Evolutionary conservation across 345 rosid genomes (phyloP), one percentile per base, ranked within the genome.

Genomic region (Bruguiera sexangula): DNA sequence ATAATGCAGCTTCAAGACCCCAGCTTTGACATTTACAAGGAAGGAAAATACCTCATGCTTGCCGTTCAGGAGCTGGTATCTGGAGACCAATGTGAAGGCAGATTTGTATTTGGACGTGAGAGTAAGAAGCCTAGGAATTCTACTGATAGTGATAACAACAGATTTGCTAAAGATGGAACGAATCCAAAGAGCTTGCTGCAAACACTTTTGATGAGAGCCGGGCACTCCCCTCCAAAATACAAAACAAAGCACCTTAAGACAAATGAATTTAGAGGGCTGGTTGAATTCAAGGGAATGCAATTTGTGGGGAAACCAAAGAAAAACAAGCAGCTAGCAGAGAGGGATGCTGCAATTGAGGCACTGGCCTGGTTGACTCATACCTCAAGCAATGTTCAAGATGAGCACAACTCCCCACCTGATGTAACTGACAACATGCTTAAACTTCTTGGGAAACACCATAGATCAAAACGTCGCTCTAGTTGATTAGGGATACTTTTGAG

Each of bases 241-340:
- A 95, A 90, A 75, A 87, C 94, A 0, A 95, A 95, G 80, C 99
- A 92, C 76, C 90, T 95, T 13, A 88, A 92, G 82, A 87, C 97
- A 0, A 92, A 95, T 43, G 99, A 95, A 84, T 95, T 87, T 67
- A 82, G 98, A 69, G 96, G 98, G 19, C 87, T 95, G 13, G 96
- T 87, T 24, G 99, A 95, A 77, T 92, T 95, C 80, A 92, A 92
- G 77, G 99, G 98, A 11, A 92, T 95, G 97, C 99, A 95, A 53
- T 95, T 95, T 69, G 92, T 95, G 0, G 99, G 98, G 46, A 95
- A 95, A 71, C 97, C 99, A 36, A 88, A 80, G 85, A 88, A 77
- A 74, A 95, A 88, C 82, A 95, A 95, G 84, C 97, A 91, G 71
- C 85, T 88, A 0, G 97, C 99, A 1, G 99, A 95, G 87, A 85